Percentiles rank a stretch among this genome's conserved stretches.
Conservation (phyloP, 2,329 filamentous ascomycete species). For the Talaromyces atroroseus region DNA sequence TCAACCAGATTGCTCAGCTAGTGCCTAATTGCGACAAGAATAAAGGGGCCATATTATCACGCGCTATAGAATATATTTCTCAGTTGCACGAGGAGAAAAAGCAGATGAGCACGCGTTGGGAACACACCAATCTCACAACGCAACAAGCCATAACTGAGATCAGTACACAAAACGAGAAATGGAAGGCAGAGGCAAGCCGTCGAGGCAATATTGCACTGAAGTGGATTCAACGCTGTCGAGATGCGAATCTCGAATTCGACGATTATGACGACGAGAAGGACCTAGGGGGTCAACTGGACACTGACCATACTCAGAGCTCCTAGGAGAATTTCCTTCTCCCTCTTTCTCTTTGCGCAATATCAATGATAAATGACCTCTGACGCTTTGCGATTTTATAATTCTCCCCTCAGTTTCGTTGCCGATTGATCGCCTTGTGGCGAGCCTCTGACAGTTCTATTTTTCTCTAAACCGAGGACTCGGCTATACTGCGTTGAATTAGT, state of each 20-base stretch:
- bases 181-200: conserved; percentile 83
- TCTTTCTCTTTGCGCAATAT: not conserved
- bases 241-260: conserved; percentile 45
- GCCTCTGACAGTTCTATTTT: not conserved
- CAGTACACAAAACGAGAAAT: conserved; percentile 87
- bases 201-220: conserved; percentile 65
- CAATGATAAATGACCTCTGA: not conserved
- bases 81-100: conserved; percentile 58
- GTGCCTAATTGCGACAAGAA: conserved; percentile 98
- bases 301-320: conserved; percentile 25
- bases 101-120: conserved; percentile 37
- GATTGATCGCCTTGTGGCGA: not conserved
- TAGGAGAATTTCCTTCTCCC: not conserved
- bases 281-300: conserved; percentile 32
- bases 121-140: conserved; percentile 40
- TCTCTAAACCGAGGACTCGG: too few species aligned
- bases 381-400: not conserved
- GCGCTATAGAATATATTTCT: conserved; percentile 88
- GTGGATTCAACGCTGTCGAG: conserved; percentile 44
- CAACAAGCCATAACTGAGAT: conserved; percentile 66
- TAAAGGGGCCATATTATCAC: conserved; percentile 92
- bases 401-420: not conserved
- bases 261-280: conserved; percentile 43
- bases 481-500: too few species aligned
- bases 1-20: conserved; percentile 96